These are phyloP conservation scores for Rostrohypoxylon terebratum DNA, from an alignment of 495 filamentous ascomycete genomes.

Conservation along the genomic window DNA sequence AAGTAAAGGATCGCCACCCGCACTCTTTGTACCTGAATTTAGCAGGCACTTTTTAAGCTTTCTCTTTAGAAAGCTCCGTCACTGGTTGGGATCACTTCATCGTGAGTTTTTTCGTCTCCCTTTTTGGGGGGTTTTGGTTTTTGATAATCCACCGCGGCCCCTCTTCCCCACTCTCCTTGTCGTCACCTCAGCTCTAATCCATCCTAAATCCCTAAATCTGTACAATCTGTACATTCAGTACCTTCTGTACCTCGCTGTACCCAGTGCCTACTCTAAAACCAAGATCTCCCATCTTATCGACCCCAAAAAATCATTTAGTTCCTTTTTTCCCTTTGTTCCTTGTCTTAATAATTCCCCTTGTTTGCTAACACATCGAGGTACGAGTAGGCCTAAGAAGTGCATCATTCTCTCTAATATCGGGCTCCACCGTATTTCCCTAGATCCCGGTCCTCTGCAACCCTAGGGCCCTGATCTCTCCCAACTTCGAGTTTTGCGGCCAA, in stretches of 20 bases:
- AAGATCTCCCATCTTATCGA: constrained; percentile 32
- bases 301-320: constrained; percentile 4
- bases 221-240: no score
- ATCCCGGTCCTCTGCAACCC: constrained; percentile 39
- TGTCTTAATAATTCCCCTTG: constrained; percentile 22
- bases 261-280: constrained; percentile 13
- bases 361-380: constrained; percentile 34
- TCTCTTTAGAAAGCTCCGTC: constrained; percentile 52
- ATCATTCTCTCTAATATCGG: constrained; percentile 49
- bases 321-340: constrained; percentile 24
- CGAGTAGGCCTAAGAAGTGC: constrained; percentile 52
- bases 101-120: constrained; percentile 60
- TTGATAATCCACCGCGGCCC: constrained; percentile 47
- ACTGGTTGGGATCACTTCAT: constrained; percentile 58
- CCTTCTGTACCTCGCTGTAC: not conserved
- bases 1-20: constrained; percentile 48
- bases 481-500: constrained; percentile 50
- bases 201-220: not conserved
- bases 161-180: constrained; percentile 49
- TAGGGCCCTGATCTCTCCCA: constrained; percentile 47
- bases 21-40: constrained; percentile 52
- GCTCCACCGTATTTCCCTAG: constrained; percentile 44
- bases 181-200: constrained; percentile 45
- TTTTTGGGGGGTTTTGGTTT: constrained; percentile 48
- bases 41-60: constrained; percentile 52